These are phyloP conservation scores for Steccherinum ochraceum DNA, from an alignment of 768 basidiomycete species.

Conservation along the genomic window DNA sequence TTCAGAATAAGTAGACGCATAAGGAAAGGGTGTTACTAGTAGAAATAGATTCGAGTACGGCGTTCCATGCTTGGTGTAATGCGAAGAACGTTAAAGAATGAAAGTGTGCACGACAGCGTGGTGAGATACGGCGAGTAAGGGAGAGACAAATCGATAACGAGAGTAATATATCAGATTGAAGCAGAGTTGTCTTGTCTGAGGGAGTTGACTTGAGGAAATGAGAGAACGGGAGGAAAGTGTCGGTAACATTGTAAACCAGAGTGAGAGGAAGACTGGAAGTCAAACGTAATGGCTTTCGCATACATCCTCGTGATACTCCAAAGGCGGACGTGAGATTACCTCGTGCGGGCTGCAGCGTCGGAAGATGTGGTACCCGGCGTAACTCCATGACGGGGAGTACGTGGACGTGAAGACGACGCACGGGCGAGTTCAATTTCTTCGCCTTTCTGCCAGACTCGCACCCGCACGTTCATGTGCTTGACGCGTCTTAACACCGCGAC, in stretches of 20 bases:
- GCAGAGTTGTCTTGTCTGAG: background rate
- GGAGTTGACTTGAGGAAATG: background rate
- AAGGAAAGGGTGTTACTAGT: background rate
- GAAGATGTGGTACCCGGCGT: background rate
- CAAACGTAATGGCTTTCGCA: too few species aligned
- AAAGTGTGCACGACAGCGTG: background rate
- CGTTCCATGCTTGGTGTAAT: background rate
- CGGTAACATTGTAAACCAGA: too few species aligned
- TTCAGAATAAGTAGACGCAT: background rate
- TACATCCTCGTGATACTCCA: background rate
- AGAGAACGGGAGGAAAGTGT: background rate
- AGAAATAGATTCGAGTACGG: background rate
- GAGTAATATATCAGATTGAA: background rate
- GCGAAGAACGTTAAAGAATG: background rate
- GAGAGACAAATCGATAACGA: background rate
- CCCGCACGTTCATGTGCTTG: conserved; percentile 1
- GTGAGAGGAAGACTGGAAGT: too few species aligned
- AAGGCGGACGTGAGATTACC: background rate
- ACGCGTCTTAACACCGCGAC: conserved; percentile 5
- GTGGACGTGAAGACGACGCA: background rate
- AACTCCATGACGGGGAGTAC: background rate
- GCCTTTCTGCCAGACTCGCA: conserved; percentile 7
- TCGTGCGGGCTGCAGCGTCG: background rate
- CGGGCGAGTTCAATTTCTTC: conserved; percentile 3
- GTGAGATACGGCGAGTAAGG: background rate